Evolutionary conservation across 2,329 filamentous ascomycete genomes (phyloP), one percentile per base, ranked within the genome.

Genomic region (Sarocladium strictum): DNA sequence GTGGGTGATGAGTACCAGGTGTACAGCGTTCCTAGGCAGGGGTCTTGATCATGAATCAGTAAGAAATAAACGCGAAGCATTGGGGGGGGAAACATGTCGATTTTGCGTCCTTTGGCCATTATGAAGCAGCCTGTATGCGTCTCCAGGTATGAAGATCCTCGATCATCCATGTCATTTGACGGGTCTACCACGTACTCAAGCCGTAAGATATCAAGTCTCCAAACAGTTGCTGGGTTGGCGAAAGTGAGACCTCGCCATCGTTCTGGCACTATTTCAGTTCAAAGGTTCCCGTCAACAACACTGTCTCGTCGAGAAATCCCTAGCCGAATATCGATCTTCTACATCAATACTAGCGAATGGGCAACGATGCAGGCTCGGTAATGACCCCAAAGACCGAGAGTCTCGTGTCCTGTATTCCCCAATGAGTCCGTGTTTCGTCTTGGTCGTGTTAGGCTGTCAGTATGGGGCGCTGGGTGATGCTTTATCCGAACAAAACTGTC

Each of bases 1-100:
- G 60, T 49, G 1, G 64, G 63, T 0, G 65, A 69, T 29, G 65
- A 69, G 53, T 68, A 68, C 53, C 66, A 60, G 3, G 55, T 68
- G 2, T 68, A 63, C 24, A 58, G 65, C 1, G 55, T 67, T 11
- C 47, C 33, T 10, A 53, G 37, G 21, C 17, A 53, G 17, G 27
- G n/a, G 9, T 38, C 17, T n/a, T n/a, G n/a, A n/a, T n/a, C n/a
- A n/a, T n/a, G n/a, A n/a, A n/a, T n/a, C n/a, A n/a, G n/a, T n/a
- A n/a, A n/a, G n/a, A n/a, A n/a, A n/a, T n/a, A n/a, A n/a, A n/a
- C n/a, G n/a, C n/a, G n/a, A n/a, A n/a, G n/a, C n/a, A n/a, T n/a
- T n/a, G n/a, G n/a, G n/a, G n/a, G n/a, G n/a, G n/a, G n/a, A n/a
- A n/a, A n/a, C n/a, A n/a, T n/a, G n/a, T n/a, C n/a, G n/a, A n/a